A percentile compares a stretch with the other conserved stretches of the same genome.
Conservation (phyloP, 139 green algal genomes). For the Ulvella scutata region DNA sequence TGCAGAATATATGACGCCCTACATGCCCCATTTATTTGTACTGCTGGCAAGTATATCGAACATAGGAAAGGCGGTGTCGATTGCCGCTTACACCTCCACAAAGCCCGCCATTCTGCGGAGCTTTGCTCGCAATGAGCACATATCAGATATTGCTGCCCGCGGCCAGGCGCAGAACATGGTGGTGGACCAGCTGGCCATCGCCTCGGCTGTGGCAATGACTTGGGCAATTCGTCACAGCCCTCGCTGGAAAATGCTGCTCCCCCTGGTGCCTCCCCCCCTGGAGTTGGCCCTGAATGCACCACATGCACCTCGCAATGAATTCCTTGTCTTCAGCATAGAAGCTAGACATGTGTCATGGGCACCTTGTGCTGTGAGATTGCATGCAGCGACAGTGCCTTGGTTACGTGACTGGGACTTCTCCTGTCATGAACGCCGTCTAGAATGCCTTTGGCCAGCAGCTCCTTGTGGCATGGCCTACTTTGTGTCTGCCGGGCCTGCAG, state of each 20-base stretch:
- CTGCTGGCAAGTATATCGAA: conserved; percentile 69
- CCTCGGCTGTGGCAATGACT: conserved; percentile 33
- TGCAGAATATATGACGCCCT: conserved; percentile 76
- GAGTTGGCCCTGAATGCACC: no score
- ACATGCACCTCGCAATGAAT: no score
- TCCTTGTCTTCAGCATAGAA: no score
- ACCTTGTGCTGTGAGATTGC: no score
- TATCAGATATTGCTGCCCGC: conserved; percentile 73
- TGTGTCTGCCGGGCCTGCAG: no score
- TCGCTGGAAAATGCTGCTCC: conserved; percentile 14
- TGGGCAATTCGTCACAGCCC: conserved; percentile 18
- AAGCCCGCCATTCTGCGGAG: conserved; percentile 62
- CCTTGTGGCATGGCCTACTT: no score
- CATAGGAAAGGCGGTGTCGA: conserved; percentile 69
- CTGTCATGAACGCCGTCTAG: no score
- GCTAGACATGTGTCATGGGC: no score
- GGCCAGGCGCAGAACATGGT: conserved; percentile 76
- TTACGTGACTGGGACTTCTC: no score
- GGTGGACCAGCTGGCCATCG: conserved; percentile 72
- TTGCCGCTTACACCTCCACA: conserved; percentile 77
- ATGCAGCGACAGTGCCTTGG: no score
- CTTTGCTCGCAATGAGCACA: conserved; percentile 71
- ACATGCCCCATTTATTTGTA: conserved; percentile 71
- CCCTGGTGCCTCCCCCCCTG: conserved; percentile 13
- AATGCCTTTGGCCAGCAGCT: no score